Evolutionary conservation across 2,329 filamentous ascomycete genomes (phyloP), one percentile per base, ranked within the genome.

Genomic region (Aureobasidium sp.): DNA sequence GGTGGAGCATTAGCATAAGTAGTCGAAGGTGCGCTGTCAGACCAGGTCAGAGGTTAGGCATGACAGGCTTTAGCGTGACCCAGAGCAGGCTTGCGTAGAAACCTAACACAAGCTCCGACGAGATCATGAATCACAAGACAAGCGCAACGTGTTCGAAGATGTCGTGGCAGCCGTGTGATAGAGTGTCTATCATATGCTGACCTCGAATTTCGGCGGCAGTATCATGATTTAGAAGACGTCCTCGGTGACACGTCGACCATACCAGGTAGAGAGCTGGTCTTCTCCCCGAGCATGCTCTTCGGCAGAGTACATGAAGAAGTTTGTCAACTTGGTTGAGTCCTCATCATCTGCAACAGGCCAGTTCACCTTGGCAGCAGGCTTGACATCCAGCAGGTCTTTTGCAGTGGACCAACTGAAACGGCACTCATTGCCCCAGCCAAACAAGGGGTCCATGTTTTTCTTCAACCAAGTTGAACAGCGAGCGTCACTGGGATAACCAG

Each of bases 321-420:
- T 87, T 1, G 89, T 93, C 70, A 97, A 72, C 61, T 85, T 84
- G 70, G 79, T 76, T 65, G 79, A 83, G 30, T 84, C 83, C 59
- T 87, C 85, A 4, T 83, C 84, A 25, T 91, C 87, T 5, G 87
- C 85, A 13, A 77, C 80, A 0, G 91, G 90, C 93, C 93, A 97
- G 49, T 96, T 91, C 0, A 96, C 88, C 71, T 83, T 87, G 4
- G 83, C 84, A 29, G 78, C 79, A 9, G 78, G 81, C 72, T 89
- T 91, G n/a, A 79, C 77, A 67, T 97, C 92, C 4, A 99, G 77
- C 85, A 97, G 83, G 70, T 97, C 92, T 76, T 95, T 97, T 2
- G 89, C 89, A 0, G 94, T 97, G 0, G 89, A 89, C 94, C 94
- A 99, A 70, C 91, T 96, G 71, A 97, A 97, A 5, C 94, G 82